phyloP scores from a whole-genome alignment of 2,329 filamentous ascomycete species.

The Harringtonia aguacate region DNA sequence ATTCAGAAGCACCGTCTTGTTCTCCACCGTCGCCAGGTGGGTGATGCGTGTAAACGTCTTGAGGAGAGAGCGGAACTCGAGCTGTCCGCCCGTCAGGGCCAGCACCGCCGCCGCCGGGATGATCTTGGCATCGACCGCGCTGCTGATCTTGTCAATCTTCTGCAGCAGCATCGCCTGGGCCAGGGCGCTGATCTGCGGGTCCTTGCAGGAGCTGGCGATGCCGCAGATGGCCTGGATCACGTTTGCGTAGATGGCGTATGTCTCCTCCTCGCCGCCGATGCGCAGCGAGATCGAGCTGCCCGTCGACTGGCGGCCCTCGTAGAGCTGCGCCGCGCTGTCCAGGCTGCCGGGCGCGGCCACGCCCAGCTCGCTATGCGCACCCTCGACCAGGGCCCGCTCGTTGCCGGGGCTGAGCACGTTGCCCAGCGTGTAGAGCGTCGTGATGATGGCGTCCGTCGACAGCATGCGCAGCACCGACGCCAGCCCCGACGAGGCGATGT shows the following conservation, averaged over 20 bases:
- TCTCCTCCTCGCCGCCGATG: constrained; percentile 67
- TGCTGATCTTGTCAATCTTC: constrained; percentile 78
- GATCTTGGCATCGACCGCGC: constrained; percentile 72
- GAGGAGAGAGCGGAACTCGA: constrained; percentile 77
- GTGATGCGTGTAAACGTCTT: constrained; percentile 72
- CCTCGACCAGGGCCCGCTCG: constrained; percentile 43
- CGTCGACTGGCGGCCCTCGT: constrained; percentile 45
- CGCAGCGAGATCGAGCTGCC: constrained; percentile 74
- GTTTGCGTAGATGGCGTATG: constrained; percentile 65
- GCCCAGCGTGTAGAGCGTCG: constrained; percentile 90
- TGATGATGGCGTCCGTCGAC: constrained; percentile 88
- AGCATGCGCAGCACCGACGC: constrained; percentile 71
- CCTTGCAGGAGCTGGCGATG: constrained; percentile 71
- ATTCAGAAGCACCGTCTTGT: constrained; percentile 54
- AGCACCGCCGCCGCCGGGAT: constrained; percentile 72
- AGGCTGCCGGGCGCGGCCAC: not conserved
- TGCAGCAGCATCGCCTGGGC: constrained; percentile 95
- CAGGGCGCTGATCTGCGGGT: constrained; percentile 86
- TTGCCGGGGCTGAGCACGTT: constrained; percentile 77
- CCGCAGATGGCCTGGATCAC: constrained; percentile 92
- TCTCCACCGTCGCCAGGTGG: constrained; percentile 60
- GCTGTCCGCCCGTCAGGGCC: constrained; percentile 63
- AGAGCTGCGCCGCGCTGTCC: constrained; percentile 28
- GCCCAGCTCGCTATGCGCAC: constrained; percentile 32
- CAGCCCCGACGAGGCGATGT: constrained; percentile 72